Evolutionary conservation across 441 rosid genomes (phyloP).

Genomic region (Manihot esculenta): DNA sequence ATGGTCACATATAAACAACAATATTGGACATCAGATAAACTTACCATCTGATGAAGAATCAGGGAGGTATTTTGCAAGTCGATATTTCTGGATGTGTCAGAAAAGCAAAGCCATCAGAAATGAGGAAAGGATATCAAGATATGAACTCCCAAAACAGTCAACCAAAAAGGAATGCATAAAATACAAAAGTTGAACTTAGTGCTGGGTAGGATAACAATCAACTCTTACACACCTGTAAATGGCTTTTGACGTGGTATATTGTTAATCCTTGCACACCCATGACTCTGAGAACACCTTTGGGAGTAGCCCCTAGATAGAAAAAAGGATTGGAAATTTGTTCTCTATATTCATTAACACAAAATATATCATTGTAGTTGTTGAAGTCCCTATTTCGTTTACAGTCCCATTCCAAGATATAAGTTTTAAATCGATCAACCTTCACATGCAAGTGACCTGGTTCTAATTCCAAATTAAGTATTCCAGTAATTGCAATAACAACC

Average conservation of each 20-base stretch:
- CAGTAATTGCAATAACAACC: neutral
- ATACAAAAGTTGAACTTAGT: neutral
- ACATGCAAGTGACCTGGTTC: neutral
- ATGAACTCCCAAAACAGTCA: neutral
- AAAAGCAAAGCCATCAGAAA: constrained; percentile 20
- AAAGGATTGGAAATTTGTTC: neutral
- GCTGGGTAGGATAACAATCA: neutral
- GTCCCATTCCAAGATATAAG: neutral
- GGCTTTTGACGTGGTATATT: constrained; percentile 98
- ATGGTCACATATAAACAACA: constrained; percentile 17
- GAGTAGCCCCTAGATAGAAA: constrained; percentile 78
- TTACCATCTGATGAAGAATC: constrained; percentile 93
- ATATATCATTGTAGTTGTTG: neutral
- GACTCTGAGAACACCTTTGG: constrained; percentile 97
- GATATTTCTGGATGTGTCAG: constrained; percentile 71
- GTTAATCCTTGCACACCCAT: constrained; percentile 98
- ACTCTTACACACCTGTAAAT: constrained; percentile 67
- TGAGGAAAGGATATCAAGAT: constrained; percentile 12
- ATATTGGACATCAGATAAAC: constrained; percentile 22
- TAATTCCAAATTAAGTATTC: neutral
- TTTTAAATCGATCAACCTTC: constrained; percentile 4
- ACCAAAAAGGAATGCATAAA: neutral
- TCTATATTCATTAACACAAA: neutral
- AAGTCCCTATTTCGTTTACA: neutral
- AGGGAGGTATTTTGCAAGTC: constrained; percentile 95